Percentiles rank a stretch among this genome's conserved stretches.
Conservation (phyloP, 768 basidiomycete genomes). For the Gymnopilus dilepis region DNA sequence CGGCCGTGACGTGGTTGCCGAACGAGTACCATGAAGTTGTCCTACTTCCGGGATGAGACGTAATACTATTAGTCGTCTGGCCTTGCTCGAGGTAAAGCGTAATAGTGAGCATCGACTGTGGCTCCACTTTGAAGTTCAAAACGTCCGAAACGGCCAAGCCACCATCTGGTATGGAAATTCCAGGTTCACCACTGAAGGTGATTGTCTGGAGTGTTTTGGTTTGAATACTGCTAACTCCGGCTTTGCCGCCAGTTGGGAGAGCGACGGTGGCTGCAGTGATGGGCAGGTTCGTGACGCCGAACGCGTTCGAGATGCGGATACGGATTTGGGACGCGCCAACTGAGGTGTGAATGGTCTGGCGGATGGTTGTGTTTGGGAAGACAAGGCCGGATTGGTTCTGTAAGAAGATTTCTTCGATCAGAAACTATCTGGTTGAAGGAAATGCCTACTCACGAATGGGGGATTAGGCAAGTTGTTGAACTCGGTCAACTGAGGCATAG, state of each 20-base stretch:
- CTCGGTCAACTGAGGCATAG: conserved; percentile 49
- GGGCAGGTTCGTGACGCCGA: conserved; percentile 46
- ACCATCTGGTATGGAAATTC: conserved; percentile 48
- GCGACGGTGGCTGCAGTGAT: conserved; percentile 52
- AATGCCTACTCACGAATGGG: conserved; percentile 33
- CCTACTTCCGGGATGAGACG: conserved; percentile 54
- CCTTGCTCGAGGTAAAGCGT: conserved; percentile 47
- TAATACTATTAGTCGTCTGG: conserved; percentile 45
- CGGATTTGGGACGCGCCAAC: conserved; percentile 45
- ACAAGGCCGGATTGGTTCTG: conserved; percentile 32
- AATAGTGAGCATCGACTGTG: conserved; percentile 45
- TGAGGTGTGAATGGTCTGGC: conserved; percentile 53
- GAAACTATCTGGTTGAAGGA: neutral
- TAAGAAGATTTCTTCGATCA: conserved; percentile 3
- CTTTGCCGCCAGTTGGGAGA: conserved; percentile 39
- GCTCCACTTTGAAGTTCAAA: conserved; percentile 41
- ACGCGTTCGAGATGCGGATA: conserved; percentile 53
- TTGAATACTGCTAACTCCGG: conserved; percentile 43
- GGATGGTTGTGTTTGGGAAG: conserved; percentile 52
- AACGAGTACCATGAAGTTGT: conserved; percentile 49
- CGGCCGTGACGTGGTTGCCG: conserved; percentile 42
- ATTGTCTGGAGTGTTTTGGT: conserved; percentile 38
- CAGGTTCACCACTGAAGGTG: conserved; percentile 50
- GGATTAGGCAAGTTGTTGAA: conserved; percentile 39
- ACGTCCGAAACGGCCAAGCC: conserved; percentile 52